Base-by-base conservation (phyloP, 768 basidiomycete genomes). In the Suillus sp. region DNA sequence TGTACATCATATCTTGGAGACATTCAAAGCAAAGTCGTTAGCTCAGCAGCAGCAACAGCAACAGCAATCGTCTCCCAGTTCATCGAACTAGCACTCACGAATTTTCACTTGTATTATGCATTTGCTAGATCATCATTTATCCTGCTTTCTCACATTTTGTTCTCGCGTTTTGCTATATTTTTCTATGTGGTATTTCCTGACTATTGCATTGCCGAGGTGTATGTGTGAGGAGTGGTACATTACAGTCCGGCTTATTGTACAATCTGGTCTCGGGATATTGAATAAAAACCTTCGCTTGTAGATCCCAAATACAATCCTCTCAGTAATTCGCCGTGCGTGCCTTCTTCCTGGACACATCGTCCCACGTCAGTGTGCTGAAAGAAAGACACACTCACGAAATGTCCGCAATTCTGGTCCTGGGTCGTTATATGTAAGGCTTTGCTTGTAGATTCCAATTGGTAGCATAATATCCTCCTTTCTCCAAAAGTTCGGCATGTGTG, bases 381-480 rank as follows among this genome's bases (percentile, higher is more conserved):
- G 10, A 47, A 47, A 47, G 45, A 47, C 11, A 13, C 22, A 45
- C n/a, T 45, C 45, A 45, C n/a, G 5, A 47, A 14, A 47, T 13
- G 13, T 14, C 25, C 25, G 45, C 45, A 6, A 4, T 27, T 18
- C 9, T 42, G 32, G 62, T 50, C 32, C 27, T 34, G 32, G 47
- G 22, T 34, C 18, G 32, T 32, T 14, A 77, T 32, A 89, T 67
- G 70, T 92, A 93, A 8, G 89, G 88, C 64, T 86, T 77, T 2
- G 89, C 91, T 69, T 92, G 91, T 54, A 92, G 65, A 69, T 74
- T 83, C 89, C 90, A 93, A 64, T 90, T 82, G 47, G 83, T 81
- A 2, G 89, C 87, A 67, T 93, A 93, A 62, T 89, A 86, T 10
- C 90, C 90, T 9, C 80, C 75, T 56, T 67, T 70, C 48, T 78